Percentiles rank a stretch among this genome's conserved stretches.
Conservation (phyloP, 2,329 filamentous ascomycete species). For the Penicillium sp. region DNA sequence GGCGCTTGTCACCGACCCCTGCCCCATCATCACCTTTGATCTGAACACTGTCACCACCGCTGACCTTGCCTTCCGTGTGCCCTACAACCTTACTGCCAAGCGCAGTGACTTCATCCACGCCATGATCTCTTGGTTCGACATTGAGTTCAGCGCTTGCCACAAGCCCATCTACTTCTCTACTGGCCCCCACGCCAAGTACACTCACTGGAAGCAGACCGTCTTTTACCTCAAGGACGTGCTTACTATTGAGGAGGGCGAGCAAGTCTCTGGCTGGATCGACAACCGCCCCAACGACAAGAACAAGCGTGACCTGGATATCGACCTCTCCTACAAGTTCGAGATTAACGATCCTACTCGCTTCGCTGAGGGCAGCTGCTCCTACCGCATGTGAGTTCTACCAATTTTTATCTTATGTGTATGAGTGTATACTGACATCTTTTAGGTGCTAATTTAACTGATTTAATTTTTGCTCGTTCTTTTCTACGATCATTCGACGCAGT, state of each 20-base stretch:
- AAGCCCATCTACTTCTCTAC: conserved; percentile 97
- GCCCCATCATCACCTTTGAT: conserved; percentile 81
- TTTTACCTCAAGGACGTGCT: conserved; percentile 95
- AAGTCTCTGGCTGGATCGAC: conserved; percentile 69
- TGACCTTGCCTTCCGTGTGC: conserved; percentile 80
- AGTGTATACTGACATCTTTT: background rate
- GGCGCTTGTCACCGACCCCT: conserved; percentile 91
- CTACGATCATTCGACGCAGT: conserved; percentile 14
- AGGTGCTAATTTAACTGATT: conserved; percentile 25
- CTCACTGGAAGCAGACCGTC: conserved; percentile 99
- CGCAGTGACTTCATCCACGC: conserved; percentile 96
- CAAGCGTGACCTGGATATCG: conserved; percentile 90
- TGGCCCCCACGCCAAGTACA: conserved; percentile 97
- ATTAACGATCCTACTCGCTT: conserved; percentile 71
- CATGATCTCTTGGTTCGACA: conserved; percentile 97
- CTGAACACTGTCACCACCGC: conserved; percentile 83
- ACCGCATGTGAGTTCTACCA: conserved; percentile 61
- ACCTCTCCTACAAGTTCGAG: conserved; percentile 76
- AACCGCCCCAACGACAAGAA: conserved; percentile 94
- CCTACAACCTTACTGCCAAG: conserved; percentile 73
- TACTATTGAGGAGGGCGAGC: conserved; percentile 85
- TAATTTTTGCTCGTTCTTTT: conserved; percentile 13
- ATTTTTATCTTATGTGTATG: background rate
- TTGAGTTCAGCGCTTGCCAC: conserved; percentile 97
- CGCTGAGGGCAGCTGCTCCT: conserved; percentile 70